These are phyloP conservation scores for Trypanosoma mega DNA, from an alignment of 208 protist genomes.

Conservation along the genomic window DNA sequence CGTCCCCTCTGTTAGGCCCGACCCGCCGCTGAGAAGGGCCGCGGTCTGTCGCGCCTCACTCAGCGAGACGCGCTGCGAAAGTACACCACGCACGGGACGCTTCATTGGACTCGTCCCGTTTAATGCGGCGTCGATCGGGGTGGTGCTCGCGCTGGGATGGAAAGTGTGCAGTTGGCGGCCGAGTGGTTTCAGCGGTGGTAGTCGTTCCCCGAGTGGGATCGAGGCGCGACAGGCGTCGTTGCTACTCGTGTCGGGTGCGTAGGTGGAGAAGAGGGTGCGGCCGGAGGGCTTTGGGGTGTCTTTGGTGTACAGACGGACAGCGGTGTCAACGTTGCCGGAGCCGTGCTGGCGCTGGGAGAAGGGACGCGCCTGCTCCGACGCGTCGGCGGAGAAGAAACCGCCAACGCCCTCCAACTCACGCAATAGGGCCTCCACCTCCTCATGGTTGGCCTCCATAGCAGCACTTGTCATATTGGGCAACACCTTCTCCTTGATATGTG, in stretches of 20 bases:
- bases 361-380: not conserved
- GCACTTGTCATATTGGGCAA: not conserved
- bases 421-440: constrained; percentile 60
- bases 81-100: not conserved
- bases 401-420: constrained; percentile 56
- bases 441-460: not conserved
- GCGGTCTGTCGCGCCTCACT: not conserved
- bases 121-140: not conserved
- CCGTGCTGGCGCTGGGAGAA: constrained; percentile 4
- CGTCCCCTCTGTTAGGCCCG: not conserved
- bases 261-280: constrained; percentile 46
- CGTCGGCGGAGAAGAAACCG: not conserved
- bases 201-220: constrained; percentile 29
- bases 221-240: constrained; percentile 7
- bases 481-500: not conserved
- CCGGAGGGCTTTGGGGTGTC: not conserved
- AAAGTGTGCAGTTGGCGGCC: not conserved
- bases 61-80: not conserved
- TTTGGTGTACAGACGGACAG: not conserved
- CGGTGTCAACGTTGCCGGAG: constrained; percentile 6
- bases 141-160: constrained; percentile 9
- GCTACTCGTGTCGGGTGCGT: constrained; percentile 16
- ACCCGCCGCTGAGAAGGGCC: not conserved
- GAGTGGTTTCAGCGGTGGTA: constrained; percentile 23
- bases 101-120: not conserved